Evolutionary conservation across 2,329 filamentous ascomycete genomes (phyloP), one percentile per base, ranked within the genome.

Genomic region (Aciculosporium take): DNA sequence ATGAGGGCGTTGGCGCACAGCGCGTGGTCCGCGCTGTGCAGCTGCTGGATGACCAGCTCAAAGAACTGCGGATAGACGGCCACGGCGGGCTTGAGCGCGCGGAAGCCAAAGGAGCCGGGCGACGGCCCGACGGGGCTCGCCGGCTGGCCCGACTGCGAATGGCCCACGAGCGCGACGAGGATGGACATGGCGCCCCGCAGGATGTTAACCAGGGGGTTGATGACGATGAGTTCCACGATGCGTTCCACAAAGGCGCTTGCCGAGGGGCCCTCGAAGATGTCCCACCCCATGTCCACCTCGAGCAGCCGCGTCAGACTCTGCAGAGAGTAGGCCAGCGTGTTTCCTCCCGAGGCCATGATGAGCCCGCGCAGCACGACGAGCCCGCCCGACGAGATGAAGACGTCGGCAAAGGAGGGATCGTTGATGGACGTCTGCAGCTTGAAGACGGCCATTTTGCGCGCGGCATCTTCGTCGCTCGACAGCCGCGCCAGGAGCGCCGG

Each of bases 271-370:
- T 84, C 79, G 53, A 88, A 84, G 46, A 83, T 77, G 48, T 96
- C 88, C 91, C 91, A 98, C 45, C 91, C 91, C 74, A 95, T 94
- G 64, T 96, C 91, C 30, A 96, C 83, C 64, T 98, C 91, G 46
- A 98, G 69, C 45, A 98, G 65, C 43, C 87, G 76, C 43, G 81
- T 84, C 53, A 96, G 73, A 53, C 85, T 91, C 50, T 94, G 89
- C 45, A 98, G 69, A 46, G 88, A 85, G 64, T 98, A 98, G 46
- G 91, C 91, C 56, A 98, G 71, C 1, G 91, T 96, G 62, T 98
- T 98, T 44, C 91, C 91, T 43, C 76, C 84, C 24, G 88, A 80
- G 49, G 77, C 76, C 69, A 96, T 78, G 48, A 91, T 86, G 41
- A 96, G 71, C 43, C 84, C 79, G 40, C 86, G 78, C 53, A 98